These are phyloP conservation scores for Nidularia pulvinata DNA, from an alignment of 768 basidiomycete species.

Conservation along the genomic window DNA sequence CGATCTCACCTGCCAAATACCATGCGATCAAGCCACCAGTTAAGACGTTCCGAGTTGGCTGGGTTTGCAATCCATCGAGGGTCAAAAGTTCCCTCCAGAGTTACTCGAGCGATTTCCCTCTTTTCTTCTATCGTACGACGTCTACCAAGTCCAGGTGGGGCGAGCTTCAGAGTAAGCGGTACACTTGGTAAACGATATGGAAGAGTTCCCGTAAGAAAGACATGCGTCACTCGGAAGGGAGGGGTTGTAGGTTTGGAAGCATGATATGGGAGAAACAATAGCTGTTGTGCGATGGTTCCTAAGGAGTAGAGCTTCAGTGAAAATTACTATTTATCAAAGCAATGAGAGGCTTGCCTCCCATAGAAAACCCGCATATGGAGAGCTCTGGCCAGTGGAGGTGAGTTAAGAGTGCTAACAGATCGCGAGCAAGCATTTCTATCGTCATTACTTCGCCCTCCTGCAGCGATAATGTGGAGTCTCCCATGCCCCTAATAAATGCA, in stretches of 20 bases:
- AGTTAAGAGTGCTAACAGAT: conserved; percentile 35
- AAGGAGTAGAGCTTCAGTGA: neutral
- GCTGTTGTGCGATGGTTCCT: conserved; percentile 43
- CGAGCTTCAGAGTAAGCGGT: conserved; percentile 19
- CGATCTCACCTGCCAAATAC: conserved; percentile 16
- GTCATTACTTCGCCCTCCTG: conserved; percentile 33
- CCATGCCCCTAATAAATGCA: conserved; percentile 36
- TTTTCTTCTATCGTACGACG: conserved; percentile 24
- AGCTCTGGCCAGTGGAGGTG: conserved; percentile 37
- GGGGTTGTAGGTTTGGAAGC: conserved; percentile 27
- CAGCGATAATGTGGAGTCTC: conserved; percentile 33
- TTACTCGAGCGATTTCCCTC: conserved; percentile 21
- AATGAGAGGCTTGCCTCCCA: conserved; percentile 29
- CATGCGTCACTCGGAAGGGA: conserved; percentile 39
- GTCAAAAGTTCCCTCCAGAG: conserved; percentile 26
- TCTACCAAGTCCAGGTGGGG: conserved; percentile 2
- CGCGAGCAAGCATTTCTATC: conserved; percentile 42
- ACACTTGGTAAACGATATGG: conserved; percentile 12
- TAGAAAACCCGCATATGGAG: conserved; percentile 47
- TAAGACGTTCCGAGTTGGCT: conserved; percentile 12
- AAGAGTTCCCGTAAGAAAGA: conserved; percentile 34
- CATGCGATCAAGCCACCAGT: conserved; percentile 18
- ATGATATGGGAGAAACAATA: conserved; percentile 40
- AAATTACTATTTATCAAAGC: neutral
- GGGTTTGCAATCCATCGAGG: conserved; percentile 25